These are phyloP conservation scores for Candida nemodendra DNA, from an alignment of 805 yeast genomes.

Conservation along the genomic window DNA sequence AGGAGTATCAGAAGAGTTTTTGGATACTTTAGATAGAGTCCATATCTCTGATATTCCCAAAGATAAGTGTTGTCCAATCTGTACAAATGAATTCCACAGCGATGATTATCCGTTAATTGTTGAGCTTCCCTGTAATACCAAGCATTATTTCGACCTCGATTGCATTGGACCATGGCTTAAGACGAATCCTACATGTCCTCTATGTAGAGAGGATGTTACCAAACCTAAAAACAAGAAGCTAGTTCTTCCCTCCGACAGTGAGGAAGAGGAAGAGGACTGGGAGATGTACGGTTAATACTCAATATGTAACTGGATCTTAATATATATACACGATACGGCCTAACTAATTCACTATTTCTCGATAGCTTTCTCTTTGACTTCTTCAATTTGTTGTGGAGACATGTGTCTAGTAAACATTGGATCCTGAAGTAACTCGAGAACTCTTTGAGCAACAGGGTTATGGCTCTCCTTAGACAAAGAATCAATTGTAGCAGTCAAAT, in stretches of 20 bases:
- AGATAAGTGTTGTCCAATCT: constrained; percentile 78
- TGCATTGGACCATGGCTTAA: constrained; percentile 90
- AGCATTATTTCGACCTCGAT: constrained; percentile 82
- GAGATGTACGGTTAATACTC: constrained; percentile 67
- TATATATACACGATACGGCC: constrained; percentile 11
- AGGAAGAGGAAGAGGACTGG: constrained; percentile 70
- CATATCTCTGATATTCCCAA: constrained; percentile 36
- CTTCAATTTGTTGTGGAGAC: constrained; percentile 25
- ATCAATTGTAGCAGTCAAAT: constrained; percentile 24
- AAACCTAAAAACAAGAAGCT: constrained; percentile 40
- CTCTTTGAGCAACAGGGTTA: constrained; percentile 59
- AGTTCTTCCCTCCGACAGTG: constrained; percentile 40
- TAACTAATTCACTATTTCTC: background rate
- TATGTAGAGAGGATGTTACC: constrained; percentile 74
- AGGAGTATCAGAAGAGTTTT: constrained; percentile 67
- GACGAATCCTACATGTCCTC: constrained; percentile 73
- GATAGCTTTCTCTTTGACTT: constrained; percentile 14
- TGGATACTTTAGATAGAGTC: constrained; percentile 78
- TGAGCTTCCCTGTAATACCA: constrained; percentile 60
- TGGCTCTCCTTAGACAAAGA: constrained; percentile 21
- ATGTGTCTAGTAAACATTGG: constrained; percentile 65
- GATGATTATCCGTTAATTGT: constrained; percentile 82
- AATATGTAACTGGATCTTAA: background rate
- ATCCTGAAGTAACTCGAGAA: constrained; percentile 65
- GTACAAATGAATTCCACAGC: constrained; percentile 68